A percentile compares a stretch with the other conserved stretches of the same genome.
Evolutionary conservation across 352 stramenopile genomes (phyloP).

Genomic region (Aphanomyces astaci): DNA sequence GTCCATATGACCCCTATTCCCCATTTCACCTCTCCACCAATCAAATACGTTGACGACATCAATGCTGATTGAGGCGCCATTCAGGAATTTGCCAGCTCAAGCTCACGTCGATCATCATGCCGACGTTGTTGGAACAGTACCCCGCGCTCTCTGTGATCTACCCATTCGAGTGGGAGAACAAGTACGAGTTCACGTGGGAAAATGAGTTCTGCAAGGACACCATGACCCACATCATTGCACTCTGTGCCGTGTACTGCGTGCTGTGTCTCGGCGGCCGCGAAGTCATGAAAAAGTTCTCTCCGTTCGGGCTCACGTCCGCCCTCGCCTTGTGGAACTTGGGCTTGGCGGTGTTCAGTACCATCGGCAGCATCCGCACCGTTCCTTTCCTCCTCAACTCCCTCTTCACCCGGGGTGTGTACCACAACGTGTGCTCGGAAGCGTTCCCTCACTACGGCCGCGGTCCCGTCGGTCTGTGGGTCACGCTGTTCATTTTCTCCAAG

Average conservation of each 20-base stretch:
- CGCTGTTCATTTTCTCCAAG: constrained; percentile 85
- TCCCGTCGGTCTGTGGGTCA: constrained; percentile 65
- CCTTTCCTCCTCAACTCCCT: constrained; percentile 81
- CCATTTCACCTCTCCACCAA: background rate
- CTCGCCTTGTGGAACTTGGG: constrained; percentile 75
- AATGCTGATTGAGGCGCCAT: no score
- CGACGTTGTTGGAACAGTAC: constrained; percentile 21
- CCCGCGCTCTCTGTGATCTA: constrained; percentile 35
- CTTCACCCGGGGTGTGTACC: constrained; percentile 65
- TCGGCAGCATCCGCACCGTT: constrained; percentile 62
- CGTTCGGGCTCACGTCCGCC: constrained; percentile 61
- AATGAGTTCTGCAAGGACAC: constrained; percentile 59
- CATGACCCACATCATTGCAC: constrained; percentile 42
- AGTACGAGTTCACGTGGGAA: constrained; percentile 65
- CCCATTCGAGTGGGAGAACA: constrained; percentile 63
- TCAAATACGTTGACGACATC: no score
- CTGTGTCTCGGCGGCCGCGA: constrained; percentile 69
- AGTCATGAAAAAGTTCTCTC: constrained; percentile 69
- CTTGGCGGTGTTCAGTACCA: constrained; percentile 68
- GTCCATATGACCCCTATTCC: background rate
- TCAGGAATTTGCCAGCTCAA: background rate
- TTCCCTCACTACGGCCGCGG: constrained; percentile 60
- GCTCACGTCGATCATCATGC: background rate
- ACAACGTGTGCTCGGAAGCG: constrained; percentile 69
- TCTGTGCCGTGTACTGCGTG: constrained; percentile 61